These are phyloP conservation scores for Trichopus zeylanicus DNA, from an alignment of 116 monocot genomes.

Conservation along the genomic window DNA sequence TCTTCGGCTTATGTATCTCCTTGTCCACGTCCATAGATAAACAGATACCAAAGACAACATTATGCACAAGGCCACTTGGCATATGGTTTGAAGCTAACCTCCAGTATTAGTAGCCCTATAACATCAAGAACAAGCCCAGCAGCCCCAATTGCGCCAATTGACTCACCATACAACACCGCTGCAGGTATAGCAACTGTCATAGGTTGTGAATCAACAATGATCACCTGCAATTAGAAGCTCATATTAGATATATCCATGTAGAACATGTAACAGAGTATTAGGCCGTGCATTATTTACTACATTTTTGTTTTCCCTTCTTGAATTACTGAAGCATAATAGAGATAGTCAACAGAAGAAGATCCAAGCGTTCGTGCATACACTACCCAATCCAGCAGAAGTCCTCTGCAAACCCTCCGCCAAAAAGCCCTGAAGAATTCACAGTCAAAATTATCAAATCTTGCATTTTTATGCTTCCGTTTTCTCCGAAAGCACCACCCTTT, in stretches of 20 bases:
- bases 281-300: too few species aligned
- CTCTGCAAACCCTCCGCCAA: constrained; percentile 89
- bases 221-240: constrained; percentile 56
- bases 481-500: constrained; percentile 2
- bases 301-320: too few species aligned
- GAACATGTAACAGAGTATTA: too few species aligned
- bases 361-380: constrained; percentile 38
- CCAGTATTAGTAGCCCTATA: constrained; percentile 85
- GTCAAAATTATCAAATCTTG: too few species aligned
- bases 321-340: too few species aligned
- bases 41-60: too few species aligned
- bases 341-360: not conserved
- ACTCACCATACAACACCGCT: constrained; percentile 80
- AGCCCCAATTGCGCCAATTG: constrained; percentile 69
- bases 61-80: too few species aligned
- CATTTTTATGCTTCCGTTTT: not conserved
- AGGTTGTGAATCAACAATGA: constrained; percentile 98
- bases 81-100: constrained; percentile 61
- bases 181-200: constrained; percentile 89
- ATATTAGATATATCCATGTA: too few species aligned
- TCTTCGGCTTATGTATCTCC: too few species aligned
- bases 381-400: constrained; percentile 91
- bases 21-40: too few species aligned
- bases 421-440: too few species aligned
- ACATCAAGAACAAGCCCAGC: constrained; percentile 79